Base-by-base conservation (phyloP, 2,329 filamentous ascomycete species). In the Phoma sp. region DNA sequence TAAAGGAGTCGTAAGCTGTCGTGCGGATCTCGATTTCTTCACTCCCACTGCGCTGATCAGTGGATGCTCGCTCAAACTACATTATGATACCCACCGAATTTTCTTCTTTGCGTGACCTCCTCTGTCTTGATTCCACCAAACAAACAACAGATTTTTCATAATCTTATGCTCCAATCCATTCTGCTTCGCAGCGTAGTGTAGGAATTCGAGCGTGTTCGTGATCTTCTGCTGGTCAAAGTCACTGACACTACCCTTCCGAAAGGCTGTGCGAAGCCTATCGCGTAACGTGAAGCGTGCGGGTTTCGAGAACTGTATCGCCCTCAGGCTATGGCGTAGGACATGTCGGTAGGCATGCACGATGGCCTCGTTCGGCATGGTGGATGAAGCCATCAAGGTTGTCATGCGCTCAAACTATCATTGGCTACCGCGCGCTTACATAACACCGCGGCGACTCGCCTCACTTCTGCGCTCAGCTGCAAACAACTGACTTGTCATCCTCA, bases 161-260 rank as follows among this genome's bases (percentile, higher is more conserved):
- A 95, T 82, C 51, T 76, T 82, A 70, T 93, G 89, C 78, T 93
- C 90, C 29, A 91, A 62, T 0, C 89, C 90, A 50, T 75, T 83
- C 64, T 84, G 80, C 57, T 75, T 78, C 1, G 83, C 82, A 4
- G 90, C 90, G 36, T 85, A 83, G 29, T 84, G 75, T 1, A 93
- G 75, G 67, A 95, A 93, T 70, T 85, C 85, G 4, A 90, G 66
- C 0, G 90, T 95, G 56, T 86, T 85, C 58, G 81, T 76, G 46
- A 90, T 79, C 45, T 79, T 80, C 41, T 78, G 74, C 6, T 74
- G 59, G 50, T 73, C 62, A 54, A 73, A 76, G 37, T 71, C 60
- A 11, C 54, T 42, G n/a, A 62, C 46, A 41, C 64, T 50, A 33
- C 67, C 66, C 45, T 62, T 71, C 45, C 77, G 75, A 54, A 78